These are phyloP conservation scores for Syzygium jambos DNA, from an alignment of 345 rosid species.

Conservation along the genomic window DNA sequence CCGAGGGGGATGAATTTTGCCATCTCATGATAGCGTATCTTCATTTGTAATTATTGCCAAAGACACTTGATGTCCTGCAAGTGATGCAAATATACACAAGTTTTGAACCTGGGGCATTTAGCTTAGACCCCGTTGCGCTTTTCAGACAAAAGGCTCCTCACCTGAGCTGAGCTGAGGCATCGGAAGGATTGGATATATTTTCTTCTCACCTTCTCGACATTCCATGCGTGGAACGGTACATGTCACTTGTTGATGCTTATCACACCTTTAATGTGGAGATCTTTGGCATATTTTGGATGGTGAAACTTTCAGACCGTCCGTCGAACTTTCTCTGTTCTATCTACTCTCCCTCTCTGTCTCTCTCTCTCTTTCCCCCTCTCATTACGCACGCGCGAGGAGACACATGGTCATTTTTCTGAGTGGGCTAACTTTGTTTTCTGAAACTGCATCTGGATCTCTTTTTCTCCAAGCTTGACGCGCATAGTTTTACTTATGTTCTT, in stretches of 20 bases:
- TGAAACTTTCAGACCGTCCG: neutral
- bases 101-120: neutral
- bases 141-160: neutral
- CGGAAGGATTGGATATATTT: neutral
- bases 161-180: neutral
- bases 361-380: neutral
- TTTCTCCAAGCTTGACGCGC: neutral
- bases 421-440: neutral
- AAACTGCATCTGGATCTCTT: neutral
- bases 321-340: neutral
- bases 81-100: neutral
- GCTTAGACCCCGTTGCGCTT: neutral
- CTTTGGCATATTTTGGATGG: neutral
- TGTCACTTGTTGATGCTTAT: neutral
- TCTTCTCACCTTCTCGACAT: neutral
- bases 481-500: neutral
- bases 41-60: neutral
- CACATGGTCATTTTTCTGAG: neutral
- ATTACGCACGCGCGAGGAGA: too few species aligned
- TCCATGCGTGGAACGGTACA: neutral
- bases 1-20: neutral
- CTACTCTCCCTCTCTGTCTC: neutral
- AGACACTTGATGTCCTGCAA: neutral
- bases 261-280: neutral
- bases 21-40: neutral